These are phyloP conservation scores for Conoideocrella luteorostrata DNA, from an alignment of 2,329 filamentous ascomycete species.

Conservation along the genomic window DNA sequence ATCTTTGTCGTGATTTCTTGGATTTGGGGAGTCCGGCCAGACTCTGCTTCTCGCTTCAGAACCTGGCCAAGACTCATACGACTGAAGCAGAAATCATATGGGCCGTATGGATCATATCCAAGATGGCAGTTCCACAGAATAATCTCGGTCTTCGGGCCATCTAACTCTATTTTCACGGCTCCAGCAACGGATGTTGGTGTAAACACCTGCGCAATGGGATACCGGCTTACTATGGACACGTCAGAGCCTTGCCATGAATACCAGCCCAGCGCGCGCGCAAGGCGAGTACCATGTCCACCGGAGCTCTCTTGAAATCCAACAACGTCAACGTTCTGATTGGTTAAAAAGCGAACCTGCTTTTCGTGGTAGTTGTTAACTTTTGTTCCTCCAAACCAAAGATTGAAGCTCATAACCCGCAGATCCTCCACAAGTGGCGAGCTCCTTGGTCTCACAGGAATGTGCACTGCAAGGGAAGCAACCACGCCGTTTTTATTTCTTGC, in stretches of 20 bases:
- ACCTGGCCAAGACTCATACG: constrained; percentile 24
- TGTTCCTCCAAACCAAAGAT: constrained; percentile 32
- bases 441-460: constrained; percentile 21
- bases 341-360: constrained; percentile 31
- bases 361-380: constrained; percentile 28
- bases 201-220: constrained; percentile 26
- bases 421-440: constrained; percentile 21
- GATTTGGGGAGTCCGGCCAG: constrained; percentile 30
- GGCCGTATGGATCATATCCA: constrained; percentile 31
- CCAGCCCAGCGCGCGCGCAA: constrained; percentile 32
- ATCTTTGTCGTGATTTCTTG: constrained; percentile 23
- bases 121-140: constrained; percentile 30
- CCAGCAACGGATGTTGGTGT: constrained; percentile 19
- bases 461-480: constrained; percentile 17
- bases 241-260: constrained; percentile 25
- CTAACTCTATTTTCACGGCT: constrained; percentile 27
- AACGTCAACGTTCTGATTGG: constrained; percentile 23
- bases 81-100: constrained; percentile 34
- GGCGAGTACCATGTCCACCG: constrained; percentile 20
- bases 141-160: constrained; percentile 20
- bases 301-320: constrained; percentile 31
- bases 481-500: constrained; percentile 16
- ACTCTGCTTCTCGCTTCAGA: constrained; percentile 24
- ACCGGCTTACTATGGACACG: constrained; percentile 28
- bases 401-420: constrained; percentile 27